Evolutionary conservation across 495 filamentous ascomycete genomes (phyloP).

Genomic region (Penicillium tannophilum): DNA sequence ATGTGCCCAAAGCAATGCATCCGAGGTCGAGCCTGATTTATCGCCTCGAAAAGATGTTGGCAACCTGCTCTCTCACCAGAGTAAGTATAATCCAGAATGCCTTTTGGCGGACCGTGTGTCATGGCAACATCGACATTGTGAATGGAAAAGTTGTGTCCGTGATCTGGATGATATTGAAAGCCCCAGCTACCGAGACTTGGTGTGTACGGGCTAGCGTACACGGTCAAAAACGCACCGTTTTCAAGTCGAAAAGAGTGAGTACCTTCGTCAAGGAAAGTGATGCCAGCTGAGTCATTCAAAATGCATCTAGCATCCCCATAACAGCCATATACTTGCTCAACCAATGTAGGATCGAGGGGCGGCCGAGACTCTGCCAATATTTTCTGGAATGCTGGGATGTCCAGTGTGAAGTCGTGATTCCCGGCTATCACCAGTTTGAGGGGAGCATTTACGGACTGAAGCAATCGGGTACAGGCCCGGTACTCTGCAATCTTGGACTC

Average conservation of each 20-base stretch:
- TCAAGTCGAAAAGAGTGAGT: conserved; percentile 51
- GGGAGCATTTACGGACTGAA: conserved; percentile 56
- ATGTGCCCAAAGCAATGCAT: conserved; percentile 78
- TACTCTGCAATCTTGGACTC: conserved; percentile 59
- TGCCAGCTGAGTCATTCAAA: conserved; percentile 40
- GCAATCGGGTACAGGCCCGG: conserved; percentile 45
- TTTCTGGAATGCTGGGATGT: conserved; percentile 38
- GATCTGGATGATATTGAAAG: conserved; percentile 56
- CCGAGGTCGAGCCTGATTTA: conserved; percentile 53
- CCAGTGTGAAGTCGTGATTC: conserved; percentile 71
- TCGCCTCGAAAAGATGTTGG: conserved; percentile 55
- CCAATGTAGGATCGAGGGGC: conserved; percentile 26
- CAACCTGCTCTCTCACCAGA: conserved; percentile 52
- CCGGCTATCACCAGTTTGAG: conserved; percentile 75
- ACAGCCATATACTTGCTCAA: conserved; percentile 34
- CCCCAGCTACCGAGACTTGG: conserved; percentile 57
- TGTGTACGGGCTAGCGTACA: conserved; percentile 70
- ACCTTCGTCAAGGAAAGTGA: conserved; percentile 66
- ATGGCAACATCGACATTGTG: conserved; percentile 59
- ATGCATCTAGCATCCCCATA: conserved; percentile 31
- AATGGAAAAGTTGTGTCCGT: conserved; percentile 53
- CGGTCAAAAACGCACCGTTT: conserved; percentile 59
- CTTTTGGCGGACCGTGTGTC: conserved; percentile 68
- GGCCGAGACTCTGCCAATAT: conserved; percentile 33
- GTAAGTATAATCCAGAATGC: conserved; percentile 51